A percentile compares a stretch with the other conserved stretches of the same genome.
Conservation (phyloP, 345 rosid species). For the Combretum micranthum region DNA sequence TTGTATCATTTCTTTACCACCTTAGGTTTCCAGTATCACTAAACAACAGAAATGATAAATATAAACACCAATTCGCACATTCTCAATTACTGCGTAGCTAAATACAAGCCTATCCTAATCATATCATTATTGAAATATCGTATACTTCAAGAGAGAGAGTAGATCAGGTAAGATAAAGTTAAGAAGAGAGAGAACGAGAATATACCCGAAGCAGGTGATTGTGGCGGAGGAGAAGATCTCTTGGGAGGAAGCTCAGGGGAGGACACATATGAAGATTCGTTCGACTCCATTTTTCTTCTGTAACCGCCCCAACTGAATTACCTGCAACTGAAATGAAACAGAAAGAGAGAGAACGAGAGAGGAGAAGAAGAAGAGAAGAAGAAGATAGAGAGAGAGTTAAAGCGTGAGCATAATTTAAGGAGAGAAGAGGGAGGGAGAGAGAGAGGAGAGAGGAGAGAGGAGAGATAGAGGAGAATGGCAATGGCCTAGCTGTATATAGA, state of each 20-base stretch:
- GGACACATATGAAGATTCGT: constrained; percentile 72
- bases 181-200: constrained; percentile 6
- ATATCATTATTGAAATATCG: neutral
- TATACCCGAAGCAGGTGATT: constrained; percentile 66
- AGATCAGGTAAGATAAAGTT: constrained; percentile 31
- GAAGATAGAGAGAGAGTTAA: too few relatives aligned
- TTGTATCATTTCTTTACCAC: neutral
- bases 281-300: constrained; percentile 61
- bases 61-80: neutral
- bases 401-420: neutral
- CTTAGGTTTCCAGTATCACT: neutral
- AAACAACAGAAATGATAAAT: too few relatives aligned
- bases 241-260: constrained; percentile 67
- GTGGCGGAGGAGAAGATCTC: constrained; percentile 63
- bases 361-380: neutral
- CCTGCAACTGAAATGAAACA: neutral
- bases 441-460: too few relatives aligned
- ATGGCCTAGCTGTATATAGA: neutral
- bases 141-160: constrained; percentile 2
- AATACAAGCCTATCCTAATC: neutral
- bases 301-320: neutral
- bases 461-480: constrained; percentile 2
- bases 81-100: neutral
- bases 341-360: constrained; percentile 2
- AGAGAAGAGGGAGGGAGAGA: too few relatives aligned